Conservation (phyloP, 2,329 filamentous ascomycete genomes). For the Botryotinia narcissicola region DNA sequence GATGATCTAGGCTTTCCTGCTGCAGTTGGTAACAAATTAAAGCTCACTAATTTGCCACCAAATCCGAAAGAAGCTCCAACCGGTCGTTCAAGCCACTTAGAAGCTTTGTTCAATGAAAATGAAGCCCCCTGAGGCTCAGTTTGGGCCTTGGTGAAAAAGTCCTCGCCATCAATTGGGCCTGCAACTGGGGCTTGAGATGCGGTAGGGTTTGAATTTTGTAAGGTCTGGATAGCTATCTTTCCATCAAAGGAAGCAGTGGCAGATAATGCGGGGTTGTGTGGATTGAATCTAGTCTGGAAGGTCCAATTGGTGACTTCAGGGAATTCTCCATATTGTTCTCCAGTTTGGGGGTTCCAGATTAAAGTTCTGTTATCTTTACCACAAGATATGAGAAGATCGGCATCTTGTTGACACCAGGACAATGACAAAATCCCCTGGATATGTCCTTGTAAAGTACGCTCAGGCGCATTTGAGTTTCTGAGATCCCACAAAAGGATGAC, state of each 20-base stretch:
- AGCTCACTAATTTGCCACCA: slow-evolving; percentile 83
- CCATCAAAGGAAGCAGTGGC: slow-evolving; percentile 97
- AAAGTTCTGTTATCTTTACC: slow-evolving; percentile 96
- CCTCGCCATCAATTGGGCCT: slow-evolving; percentile 78
- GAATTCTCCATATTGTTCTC: slow-evolving; percentile 84
- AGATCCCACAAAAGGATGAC: slow-evolving; percentile 93
- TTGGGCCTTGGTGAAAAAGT: slow-evolving; percentile 94
- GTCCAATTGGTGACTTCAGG: slow-evolving; percentile 99
- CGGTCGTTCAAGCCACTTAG: slow-evolving; percentile 86
- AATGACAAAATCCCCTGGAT: slow-evolving; percentile 90
- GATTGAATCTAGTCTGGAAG: slow-evolving; percentile 92
- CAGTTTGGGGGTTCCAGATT: slow-evolving; percentile 93
- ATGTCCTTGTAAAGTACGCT: slow-evolving; percentile 84
- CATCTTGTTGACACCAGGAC: slow-evolving; percentile 92
- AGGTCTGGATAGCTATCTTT: slow-evolving; percentile 88
- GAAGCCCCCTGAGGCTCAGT: slow-evolving; percentile 86
- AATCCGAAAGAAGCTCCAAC: slow-evolving; percentile 90
- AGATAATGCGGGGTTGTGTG: slow-evolving; percentile 84
- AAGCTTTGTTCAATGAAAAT: slow-evolving; percentile 82
- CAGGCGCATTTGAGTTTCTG: slow-evolving; percentile 91
- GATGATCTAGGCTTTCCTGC: slow-evolving; percentile 67
- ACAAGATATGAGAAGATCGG: slow-evolving; percentile 82
- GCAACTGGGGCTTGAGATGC: slow-evolving; percentile 65
- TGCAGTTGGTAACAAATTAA: slow-evolving; percentile 58
- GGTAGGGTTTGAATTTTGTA: slow-evolving; percentile 87